A percentile compares a stretch with the other conserved stretches of the same genome.
These are phyloP conservation scores for Rubia yunnanensis DNA, from an alignment of 257 asterid species.

Conservation along the genomic window DNA sequence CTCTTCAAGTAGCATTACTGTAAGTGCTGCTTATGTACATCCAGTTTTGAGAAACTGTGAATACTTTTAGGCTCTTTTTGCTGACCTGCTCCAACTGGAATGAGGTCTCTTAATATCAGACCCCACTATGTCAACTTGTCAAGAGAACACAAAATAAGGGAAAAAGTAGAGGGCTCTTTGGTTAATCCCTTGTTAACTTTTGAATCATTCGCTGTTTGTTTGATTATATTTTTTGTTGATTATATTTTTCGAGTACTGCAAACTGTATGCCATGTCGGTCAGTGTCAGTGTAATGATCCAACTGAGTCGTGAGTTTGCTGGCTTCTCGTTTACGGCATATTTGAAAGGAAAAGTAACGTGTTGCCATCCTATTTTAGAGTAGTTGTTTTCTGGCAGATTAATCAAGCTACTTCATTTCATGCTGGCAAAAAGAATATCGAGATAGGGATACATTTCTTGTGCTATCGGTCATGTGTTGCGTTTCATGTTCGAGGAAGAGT, in stretches of 20 bases:
- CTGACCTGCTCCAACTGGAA: background rate
- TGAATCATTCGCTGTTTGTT: background rate
- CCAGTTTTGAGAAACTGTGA: background rate
- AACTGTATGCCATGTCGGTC: background rate
- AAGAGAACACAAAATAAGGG: background rate
- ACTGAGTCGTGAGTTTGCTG: background rate
- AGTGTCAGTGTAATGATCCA: background rate
- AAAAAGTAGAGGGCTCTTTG: background rate
- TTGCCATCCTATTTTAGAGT: background rate
- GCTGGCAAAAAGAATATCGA: no score
- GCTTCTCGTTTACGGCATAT: background rate
- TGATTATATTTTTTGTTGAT: background rate
- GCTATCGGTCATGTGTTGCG: no score
- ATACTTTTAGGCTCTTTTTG: background rate
- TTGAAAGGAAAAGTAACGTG: background rate
- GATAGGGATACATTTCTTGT: no score
- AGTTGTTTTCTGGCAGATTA: no score
- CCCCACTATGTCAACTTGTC: conserved; percentile 6
- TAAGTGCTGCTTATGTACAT: conserved; percentile 1
- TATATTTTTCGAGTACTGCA: background rate
- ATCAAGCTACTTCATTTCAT: no score
- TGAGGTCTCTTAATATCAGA: background rate
- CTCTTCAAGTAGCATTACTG: background rate
- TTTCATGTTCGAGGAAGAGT: no score
- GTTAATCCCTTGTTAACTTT: background rate